Evolutionary conservation across 305 asterid genomes (phyloP), one percentile per base, ranked within the genome.

Genomic region (Solanum hybrid): DNA sequence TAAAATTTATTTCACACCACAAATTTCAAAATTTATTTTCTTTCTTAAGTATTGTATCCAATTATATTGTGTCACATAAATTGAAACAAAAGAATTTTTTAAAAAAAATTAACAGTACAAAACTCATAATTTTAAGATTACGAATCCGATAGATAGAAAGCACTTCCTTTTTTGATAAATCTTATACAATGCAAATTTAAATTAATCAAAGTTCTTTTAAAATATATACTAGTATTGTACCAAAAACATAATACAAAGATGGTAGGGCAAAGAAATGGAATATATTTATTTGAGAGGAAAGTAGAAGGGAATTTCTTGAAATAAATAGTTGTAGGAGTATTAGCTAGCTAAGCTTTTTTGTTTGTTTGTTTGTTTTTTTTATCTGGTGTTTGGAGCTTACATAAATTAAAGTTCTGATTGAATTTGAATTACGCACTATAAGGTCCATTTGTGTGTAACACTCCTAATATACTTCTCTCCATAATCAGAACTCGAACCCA

Each of bases 271-370:
- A 11, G 22, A 79, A 79, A n/a, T n/a, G 86, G 11, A 46, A 84
- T 84, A 57, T 57, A 85, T 51, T 51, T 46, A 29, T 84, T 42
- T 2, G 18, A 20, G 88, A 51, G 88, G 75, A 84, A 84, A 84
- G 74, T 57, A 3, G 42, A 51, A 85, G 76, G 46, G 88, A 31
- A 85, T 20, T 51, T 85, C 5, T 51, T 57, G 29, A 18, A 85
- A 51, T 29, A 31, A 11, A 79, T 36, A 36, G 18, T 39, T 84
- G 87, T 83, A 29, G 75, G 28, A 83, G 37, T 24, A 36, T 26
- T 83, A 42, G 73, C 9, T 24, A 82, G 37, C 5, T 40, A 82
- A 18, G 87, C 8, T 83, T 83, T 26, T 46, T 80, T 37, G 11
- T 37, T 37, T 37, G 42, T 37, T 37, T 34, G 36, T 34, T 34